These are phyloP conservation scores for Cladosporium cucumerinum DNA, from an alignment of 2,329 filamentous ascomycete genomes.

Conservation along the genomic window DNA sequence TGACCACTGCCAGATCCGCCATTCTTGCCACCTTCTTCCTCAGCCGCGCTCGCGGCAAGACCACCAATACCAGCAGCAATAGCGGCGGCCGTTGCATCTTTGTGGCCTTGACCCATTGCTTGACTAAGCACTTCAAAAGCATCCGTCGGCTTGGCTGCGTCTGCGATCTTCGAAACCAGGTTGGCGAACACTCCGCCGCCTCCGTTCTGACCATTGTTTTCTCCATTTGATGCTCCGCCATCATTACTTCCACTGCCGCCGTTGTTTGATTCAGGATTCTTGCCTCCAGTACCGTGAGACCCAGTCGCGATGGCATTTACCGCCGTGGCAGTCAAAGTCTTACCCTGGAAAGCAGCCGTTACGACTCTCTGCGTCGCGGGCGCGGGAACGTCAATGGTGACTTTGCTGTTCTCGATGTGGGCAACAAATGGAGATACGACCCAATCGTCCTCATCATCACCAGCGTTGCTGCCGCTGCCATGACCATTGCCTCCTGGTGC, in stretches of 20 bases:
- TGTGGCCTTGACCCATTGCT: conserved; percentile 9
- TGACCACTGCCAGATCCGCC: conserved; percentile 15
- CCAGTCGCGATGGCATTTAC: conserved; percentile 2
- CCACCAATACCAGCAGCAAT: conserved; percentile 16
- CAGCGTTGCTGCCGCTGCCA: conserved; percentile 28
- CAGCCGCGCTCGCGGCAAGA: neutral
- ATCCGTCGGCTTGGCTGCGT: conserved; percentile 9
- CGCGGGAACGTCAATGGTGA: conserved; percentile 20
- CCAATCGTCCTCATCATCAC: conserved; percentile 13
- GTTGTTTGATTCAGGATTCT: neutral
- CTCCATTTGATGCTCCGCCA: neutral
- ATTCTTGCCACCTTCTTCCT: neutral
- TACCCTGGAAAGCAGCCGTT: conserved; percentile 17
- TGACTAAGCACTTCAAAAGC: conserved; percentile 13
- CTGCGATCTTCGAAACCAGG: conserved; percentile 6
- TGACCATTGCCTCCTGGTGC: conserved; percentile 31
- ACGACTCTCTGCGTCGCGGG: conserved; percentile 18
- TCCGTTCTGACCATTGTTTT: neutral
- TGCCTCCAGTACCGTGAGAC: neutral
- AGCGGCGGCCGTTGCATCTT: conserved; percentile 9
- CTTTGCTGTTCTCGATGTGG: conserved; percentile 20
- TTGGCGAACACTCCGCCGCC: conserved; percentile 6
- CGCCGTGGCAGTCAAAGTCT: conserved; percentile 18
- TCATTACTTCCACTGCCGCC: neutral
- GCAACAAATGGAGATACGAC: conserved; percentile 21